Percentiles rank a stretch among this genome's conserved stretches.
phyloP scores from a whole-genome alignment of 805 yeast genomes.

The Saccharomycopsis fodiens region DNA sequence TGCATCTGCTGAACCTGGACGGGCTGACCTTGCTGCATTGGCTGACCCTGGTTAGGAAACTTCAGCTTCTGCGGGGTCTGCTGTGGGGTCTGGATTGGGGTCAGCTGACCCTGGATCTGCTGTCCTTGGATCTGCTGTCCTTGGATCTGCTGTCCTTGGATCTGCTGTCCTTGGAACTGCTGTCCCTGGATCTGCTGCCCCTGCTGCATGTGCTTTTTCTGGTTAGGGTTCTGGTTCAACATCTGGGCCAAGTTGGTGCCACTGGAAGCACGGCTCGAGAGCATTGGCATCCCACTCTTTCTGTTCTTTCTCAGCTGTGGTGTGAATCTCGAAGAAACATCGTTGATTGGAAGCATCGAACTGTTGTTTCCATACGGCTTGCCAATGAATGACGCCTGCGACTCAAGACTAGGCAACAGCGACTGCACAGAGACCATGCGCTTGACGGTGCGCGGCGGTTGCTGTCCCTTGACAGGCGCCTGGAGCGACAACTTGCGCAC shows the following conservation, averaged over 20 bases:
- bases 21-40: no score
- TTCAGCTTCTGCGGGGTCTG: not conserved
- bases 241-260: conserved; percentile 12
- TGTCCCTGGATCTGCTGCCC: not conserved
- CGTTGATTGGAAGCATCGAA: conserved; percentile 26
- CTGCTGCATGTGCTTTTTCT: not conserved
- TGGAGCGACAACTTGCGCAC: not conserved
- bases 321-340: conserved; percentile 17
- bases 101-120: not conserved
- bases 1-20: no score
- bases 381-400: conserved; percentile 22
- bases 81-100: not conserved
- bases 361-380: conserved; percentile 19
- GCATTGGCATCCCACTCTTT: conserved; percentile 27
- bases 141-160: not conserved
- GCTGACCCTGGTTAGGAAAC: not conserved
- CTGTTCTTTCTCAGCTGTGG: conserved; percentile 41
- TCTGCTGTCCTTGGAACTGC: not conserved
- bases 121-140: not conserved
- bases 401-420: conserved; percentile 23
- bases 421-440: conserved; percentile 26
- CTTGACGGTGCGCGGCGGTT: conserved; percentile 8
- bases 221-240: not conserved
- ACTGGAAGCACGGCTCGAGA: conserved; percentile 8
- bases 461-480: not conserved